These are phyloP conservation scores for Cytospora paraplurivora DNA, from an alignment of 2,329 filamentous ascomycete species.

Conservation along the genomic window DNA sequence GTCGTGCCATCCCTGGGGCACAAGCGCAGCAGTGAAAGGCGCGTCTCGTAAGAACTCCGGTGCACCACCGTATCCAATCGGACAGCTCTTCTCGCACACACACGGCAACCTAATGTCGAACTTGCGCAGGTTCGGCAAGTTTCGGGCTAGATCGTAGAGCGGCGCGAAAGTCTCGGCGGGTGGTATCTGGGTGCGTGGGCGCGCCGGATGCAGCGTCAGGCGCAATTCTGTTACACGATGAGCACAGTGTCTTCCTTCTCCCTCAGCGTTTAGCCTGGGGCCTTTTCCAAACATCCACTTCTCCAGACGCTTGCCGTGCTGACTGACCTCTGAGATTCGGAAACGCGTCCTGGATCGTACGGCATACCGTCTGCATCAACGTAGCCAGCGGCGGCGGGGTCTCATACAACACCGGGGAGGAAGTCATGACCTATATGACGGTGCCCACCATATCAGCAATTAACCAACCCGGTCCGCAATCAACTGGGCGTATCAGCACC, in stretches of 20 bases:
- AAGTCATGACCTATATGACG: neutral
- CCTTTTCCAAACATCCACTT: neutral
- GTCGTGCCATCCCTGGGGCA: slow-evolving; percentile 17
- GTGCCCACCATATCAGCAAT: neutral
- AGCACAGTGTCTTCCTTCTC: neutral
- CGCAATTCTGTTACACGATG: neutral
- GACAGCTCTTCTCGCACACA: too few species aligned
- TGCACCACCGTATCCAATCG: neutral
- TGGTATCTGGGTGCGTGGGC: neutral
- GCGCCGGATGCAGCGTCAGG: slow-evolving; percentile 4
- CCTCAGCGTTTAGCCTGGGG: too few species aligned
- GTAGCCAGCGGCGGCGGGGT: neutral
- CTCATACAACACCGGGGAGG: neutral
- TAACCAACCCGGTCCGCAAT: neutral
- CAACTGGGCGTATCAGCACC: neutral
- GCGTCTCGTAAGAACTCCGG: neutral
- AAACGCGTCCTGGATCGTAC: neutral
- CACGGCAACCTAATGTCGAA: slow-evolving; percentile 10
- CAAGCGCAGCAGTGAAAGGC: slow-evolving; percentile 9
- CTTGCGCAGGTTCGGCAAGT: neutral
- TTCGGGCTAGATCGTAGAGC: neutral
- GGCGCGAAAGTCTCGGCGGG: neutral
- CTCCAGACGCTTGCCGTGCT: neutral
- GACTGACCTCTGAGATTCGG: slow-evolving; percentile 14
- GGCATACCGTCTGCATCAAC: neutral